A percentile compares a stretch with the other conserved stretches of the same genome.
phyloP scores from a whole-genome alignment of 108 stramenopile genomes.

The Poteriospumella lacustris region DNA sequence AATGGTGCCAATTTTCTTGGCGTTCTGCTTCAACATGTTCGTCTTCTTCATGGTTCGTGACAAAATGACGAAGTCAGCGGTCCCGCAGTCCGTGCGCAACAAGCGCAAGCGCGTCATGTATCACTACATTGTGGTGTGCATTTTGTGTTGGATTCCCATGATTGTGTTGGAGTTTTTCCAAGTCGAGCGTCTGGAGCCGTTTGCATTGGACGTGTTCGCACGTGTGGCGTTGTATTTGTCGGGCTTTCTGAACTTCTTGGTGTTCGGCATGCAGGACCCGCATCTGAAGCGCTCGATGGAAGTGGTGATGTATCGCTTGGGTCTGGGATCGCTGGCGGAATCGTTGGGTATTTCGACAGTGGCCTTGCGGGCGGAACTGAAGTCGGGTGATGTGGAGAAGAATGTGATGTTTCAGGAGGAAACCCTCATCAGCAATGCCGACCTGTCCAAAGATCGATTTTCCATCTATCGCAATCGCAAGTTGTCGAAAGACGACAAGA shows the following conservation, averaged over 20 bases:
- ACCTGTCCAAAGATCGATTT: background rate
- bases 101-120: conserved; percentile 21
- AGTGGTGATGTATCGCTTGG: background rate
- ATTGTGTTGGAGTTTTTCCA: background rate
- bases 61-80: conserved; percentile 1
- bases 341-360: background rate
- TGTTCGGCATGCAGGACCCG: conserved; percentile 26
- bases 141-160: conserved; percentile 17
- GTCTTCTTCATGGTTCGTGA: conserved; percentile 13
- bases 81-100: conserved; percentile 13
- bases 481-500: background rate
- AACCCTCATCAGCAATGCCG: background rate
- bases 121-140: conserved; percentile 23
- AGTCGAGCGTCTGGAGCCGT: background rate
- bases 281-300: conserved; percentile 17
- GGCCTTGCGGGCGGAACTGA: too few relatives aligned
- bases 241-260: conserved; percentile 25
- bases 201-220: background rate
- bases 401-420: conserved; percentile 25
- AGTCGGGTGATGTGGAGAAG: background rate
- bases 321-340: background rate
- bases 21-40: background rate
- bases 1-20: conserved; percentile 1
- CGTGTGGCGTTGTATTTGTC: background rate
- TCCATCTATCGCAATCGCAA: background rate